Base-by-base conservation (phyloP, 495 filamentous ascomycete species). In the Aspergillus wentii region DNA sequence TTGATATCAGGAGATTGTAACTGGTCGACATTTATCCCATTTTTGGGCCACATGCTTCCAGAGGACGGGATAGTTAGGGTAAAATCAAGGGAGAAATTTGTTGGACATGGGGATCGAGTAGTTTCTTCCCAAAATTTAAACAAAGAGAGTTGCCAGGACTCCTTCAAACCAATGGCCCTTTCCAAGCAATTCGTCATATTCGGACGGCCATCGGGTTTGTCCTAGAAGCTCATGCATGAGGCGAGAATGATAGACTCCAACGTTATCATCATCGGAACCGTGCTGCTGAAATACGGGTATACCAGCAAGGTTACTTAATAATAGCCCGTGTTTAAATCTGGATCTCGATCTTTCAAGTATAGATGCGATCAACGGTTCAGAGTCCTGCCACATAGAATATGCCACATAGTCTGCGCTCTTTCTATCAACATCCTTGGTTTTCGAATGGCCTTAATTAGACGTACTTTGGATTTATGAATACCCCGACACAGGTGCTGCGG, bases 381-480 rank as follows among this genome's bases (percentile, higher is more conserved):
- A 52, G 39, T 66, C 62, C 13, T 61, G 64, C 77, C 78, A 80
- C 40, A 78, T 62, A 13, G 62, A 56, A 45, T 76, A 79, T 10
- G 77, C 67, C n/a, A 79, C 76, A 48, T 82, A 81, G 28, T 67
- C 74, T 77, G 31, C n/a, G 30, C 39, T 17, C n/a, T n/a, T n/a
- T n/a, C n/a, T n/a, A 14, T 54, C 33, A 55, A 43, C 8, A 33
- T 13, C 39, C 18, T 30, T 9, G 5, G 15, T 16, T 10, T 18
- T 5, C 11, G 17, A 15, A 21, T 32, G 19, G 30, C 18, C 15
- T 22, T 17, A 30, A 8, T 10, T 32, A 13, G 19, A 43, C 59
- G 49, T 49, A 76, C 74, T 73, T 56, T 75, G 71, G 34, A 81
- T 78, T 0, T 75, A 80, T 9, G 70, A 65, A 51, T 80, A 80